Conservation (phyloP, 2,329 filamentous ascomycete genomes). For the Dryadomyces quercivorus region DNA sequence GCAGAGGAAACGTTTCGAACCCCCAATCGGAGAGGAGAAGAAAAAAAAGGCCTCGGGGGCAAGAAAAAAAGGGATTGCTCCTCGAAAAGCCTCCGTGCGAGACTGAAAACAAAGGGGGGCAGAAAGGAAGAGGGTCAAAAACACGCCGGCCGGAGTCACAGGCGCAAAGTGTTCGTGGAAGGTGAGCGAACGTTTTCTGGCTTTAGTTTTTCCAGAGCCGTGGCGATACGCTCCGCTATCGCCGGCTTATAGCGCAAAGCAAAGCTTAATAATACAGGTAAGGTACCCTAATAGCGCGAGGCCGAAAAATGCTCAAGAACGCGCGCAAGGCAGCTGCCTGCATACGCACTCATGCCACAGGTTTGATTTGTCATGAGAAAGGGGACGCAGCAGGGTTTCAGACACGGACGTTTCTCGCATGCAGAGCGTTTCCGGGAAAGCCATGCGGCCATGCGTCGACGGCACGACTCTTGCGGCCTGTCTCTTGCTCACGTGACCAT, state of each 20-base stretch:
- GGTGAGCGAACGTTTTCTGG: constrained; percentile 7
- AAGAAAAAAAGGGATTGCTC: neutral
- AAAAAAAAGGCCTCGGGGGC: neutral
- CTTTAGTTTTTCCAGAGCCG: constrained; percentile 3
- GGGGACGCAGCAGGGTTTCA: no score
- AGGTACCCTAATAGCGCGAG: no score
- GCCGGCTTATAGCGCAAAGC: constrained; percentile 5
- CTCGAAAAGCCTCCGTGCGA: neutral
- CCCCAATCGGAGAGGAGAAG: neutral
- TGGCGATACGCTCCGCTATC: constrained; percentile 9
- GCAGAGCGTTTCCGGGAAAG: no score
- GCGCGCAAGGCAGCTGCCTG: constrained; percentile 5
- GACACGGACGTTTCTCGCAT: no score
- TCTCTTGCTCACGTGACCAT: no score
- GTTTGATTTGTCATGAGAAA: neutral
- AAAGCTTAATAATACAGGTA: constrained; percentile 10
- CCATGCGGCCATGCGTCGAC: no score
- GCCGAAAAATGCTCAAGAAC: neutral
- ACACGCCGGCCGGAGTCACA: neutral
- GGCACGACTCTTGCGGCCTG: no score
- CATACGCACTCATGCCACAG: neutral
- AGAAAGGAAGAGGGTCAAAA: neutral
- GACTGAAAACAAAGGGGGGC: neutral
- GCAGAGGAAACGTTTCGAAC: neutral
- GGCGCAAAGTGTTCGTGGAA: constrained; percentile 7